Evolutionary conservation across 495 filamentous ascomycete species (phyloP).

Genomic region (Rostrohypoxylon terebratum): DNA sequence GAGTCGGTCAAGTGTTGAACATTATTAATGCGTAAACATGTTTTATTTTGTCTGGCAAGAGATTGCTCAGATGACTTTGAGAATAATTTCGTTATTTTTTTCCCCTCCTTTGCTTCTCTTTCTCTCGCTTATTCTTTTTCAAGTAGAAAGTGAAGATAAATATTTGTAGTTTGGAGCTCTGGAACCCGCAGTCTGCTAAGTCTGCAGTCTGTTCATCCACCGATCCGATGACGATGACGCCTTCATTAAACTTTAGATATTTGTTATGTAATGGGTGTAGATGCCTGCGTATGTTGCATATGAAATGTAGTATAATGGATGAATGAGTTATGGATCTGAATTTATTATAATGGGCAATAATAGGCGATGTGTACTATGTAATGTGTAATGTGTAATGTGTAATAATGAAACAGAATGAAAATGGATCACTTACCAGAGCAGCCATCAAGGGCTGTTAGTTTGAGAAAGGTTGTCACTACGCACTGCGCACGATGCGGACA

Average conservation of each 20-base stretch:
- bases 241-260: constrained; percentile 32
- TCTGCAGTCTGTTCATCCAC: constrained; percentile 46
- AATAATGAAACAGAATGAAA: too few relatives aligned
- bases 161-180: not conserved
- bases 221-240: constrained; percentile 25
- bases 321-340: not conserved
- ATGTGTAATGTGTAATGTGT: too few relatives aligned
- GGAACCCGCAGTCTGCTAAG: not conserved
- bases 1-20: not conserved
- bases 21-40: not conserved
- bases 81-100: not conserved
- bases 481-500: not conserved
- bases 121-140: too few relatives aligned
- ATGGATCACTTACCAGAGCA: constrained; percentile 59
- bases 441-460: constrained; percentile 53
- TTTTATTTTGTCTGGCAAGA: not conserved
- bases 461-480: constrained; percentile 26
- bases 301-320: not conserved
- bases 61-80: not conserved
- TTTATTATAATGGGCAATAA: too few relatives aligned
- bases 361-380: too few relatives aligned
- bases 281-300: not conserved
- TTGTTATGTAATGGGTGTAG: not conserved
- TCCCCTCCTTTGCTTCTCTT: too few relatives aligned
- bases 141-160: not conserved